These are phyloP conservation scores for Amanita fuliginea DNA, from an alignment of 768 basidiomycete species.

Conservation along the genomic window DNA sequence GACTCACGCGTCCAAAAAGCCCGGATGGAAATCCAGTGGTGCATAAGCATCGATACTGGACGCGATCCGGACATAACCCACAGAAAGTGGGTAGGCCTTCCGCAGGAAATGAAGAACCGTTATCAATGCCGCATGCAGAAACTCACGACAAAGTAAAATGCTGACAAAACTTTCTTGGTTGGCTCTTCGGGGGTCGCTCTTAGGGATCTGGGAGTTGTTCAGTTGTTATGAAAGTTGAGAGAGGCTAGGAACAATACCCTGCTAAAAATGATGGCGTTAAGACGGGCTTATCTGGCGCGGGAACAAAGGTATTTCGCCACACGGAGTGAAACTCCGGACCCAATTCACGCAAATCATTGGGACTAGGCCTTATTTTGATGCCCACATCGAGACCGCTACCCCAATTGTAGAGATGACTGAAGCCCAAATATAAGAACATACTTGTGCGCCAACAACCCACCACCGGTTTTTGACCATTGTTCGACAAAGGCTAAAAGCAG, in stretches of 20 bases:
- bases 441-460: constrained; percentile 46
- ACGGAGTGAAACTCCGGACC: constrained; percentile 34
- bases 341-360: constrained; percentile 37
- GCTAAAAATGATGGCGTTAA: constrained; percentile 29
- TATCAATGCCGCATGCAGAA: not conserved
- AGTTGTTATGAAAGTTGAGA: not conserved
- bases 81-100: constrained; percentile 35
- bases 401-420: constrained; percentile 7
- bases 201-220: constrained; percentile 7
- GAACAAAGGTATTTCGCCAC: constrained; percentile 41
- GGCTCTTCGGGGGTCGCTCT: constrained; percentile 12
- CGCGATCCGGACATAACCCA: constrained; percentile 37
- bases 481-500: constrained; percentile 12
- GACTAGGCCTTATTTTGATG: constrained; percentile 43
- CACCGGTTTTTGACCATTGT: constrained; percentile 24
- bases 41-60: constrained; percentile 29
- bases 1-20: constrained; percentile 32
- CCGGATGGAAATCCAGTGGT: constrained; percentile 32
- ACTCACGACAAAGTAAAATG: constrained; percentile 12
- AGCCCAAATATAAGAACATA: constrained; percentile 13
- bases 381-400: constrained; percentile 42
- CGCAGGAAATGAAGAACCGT: not conserved
- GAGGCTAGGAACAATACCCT: constrained; percentile 19
- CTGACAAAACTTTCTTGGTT: constrained; percentile 17
- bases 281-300: constrained; percentile 45